A percentile compares a stretch with the other conserved stretches of the same genome.
phyloP scores from a whole-genome alignment of 2,329 filamentous ascomycete genomes.

The Neopestalotiopsis clavispora region DNA sequence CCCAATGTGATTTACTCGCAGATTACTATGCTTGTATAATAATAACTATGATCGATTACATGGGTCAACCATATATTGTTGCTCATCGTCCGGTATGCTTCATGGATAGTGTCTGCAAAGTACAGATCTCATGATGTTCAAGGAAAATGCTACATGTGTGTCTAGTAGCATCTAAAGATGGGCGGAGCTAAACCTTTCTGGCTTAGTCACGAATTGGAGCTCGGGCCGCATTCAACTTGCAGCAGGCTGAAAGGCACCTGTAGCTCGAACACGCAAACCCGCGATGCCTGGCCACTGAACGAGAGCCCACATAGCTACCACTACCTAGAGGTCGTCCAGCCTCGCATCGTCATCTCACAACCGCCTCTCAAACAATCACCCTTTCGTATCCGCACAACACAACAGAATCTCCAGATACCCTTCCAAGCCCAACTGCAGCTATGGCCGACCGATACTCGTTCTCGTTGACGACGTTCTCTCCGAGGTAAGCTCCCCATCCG shows the following conservation, averaged over 20 bases:
- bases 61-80: no score
- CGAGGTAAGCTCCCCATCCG: conserved; percentile 72
- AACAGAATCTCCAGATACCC: conserved; percentile 17
- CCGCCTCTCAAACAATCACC: neutral
- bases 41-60: no score
- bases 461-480: conserved; percentile 98
- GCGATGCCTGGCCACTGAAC: conserved; percentile 31
- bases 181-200: conserved; percentile 2
- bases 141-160: no score
- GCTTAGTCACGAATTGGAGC: conserved; percentile 16
- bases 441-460: conserved; percentile 99
- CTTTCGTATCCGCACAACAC: neutral
- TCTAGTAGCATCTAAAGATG: neutral
- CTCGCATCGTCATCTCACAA: conserved; percentile 16
- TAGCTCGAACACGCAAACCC: conserved; percentile 33
- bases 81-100: no score
- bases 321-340: conserved; percentile 9
- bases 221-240: conserved; percentile 13
- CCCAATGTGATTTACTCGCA: no score
- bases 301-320: conserved; percentile 8
- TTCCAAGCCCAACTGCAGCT: conserved; percentile 33
- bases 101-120: neutral
- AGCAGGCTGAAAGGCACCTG: conserved; percentile 19
- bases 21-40: no score
- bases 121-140: no score